Percentiles rank a stretch among this genome's conserved stretches.
phyloP scores from a whole-genome alignment of 352 stramenopile genomes.

The Aphanomyces astaci region DNA sequence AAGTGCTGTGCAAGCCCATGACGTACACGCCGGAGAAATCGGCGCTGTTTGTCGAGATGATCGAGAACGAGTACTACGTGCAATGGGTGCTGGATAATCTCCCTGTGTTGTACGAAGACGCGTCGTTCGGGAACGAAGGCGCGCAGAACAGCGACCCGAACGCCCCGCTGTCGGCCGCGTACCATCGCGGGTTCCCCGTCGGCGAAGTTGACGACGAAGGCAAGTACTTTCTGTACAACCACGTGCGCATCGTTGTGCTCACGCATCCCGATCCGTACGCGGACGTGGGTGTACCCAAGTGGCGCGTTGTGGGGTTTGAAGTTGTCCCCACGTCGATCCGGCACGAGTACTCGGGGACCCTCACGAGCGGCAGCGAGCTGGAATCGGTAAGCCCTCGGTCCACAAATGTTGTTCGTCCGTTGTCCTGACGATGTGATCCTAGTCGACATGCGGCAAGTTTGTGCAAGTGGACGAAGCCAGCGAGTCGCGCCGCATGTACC shows the following conservation, averaged over 20 bases:
- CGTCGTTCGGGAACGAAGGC: conserved; percentile 36
- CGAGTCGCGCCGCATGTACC: conserved; percentile 77
- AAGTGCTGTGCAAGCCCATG: conserved; percentile 85
- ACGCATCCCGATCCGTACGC: conserved; percentile 85
- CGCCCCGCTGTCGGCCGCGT: conserved; percentile 46
- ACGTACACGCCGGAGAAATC: conserved; percentile 74
- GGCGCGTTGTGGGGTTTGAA: conserved; percentile 94
- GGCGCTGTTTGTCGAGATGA: conserved; percentile 84
- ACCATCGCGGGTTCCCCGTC: conserved; percentile 89
- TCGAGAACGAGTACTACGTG: conserved; percentile 92
- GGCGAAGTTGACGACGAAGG: conserved; percentile 86
- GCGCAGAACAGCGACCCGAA: conserved; percentile 29
- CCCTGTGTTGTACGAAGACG: conserved; percentile 77
- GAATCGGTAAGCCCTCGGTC: conserved; percentile 26
- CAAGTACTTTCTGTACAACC: conserved; percentile 97
- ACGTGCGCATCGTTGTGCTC: conserved; percentile 92
- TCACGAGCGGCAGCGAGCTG: conserved; percentile 68
- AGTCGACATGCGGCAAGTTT: conserved; percentile 82
- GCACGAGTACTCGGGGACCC: conserved; percentile 85
- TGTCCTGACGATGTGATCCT: too few species aligned
- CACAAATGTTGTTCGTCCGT: too few species aligned
- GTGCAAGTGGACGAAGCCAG: conserved; percentile 79
- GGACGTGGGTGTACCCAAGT: conserved; percentile 53
- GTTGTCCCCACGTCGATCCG: conserved; percentile 93
- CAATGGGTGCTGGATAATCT: conserved; percentile 93